Evolutionary conservation across 1,284 basidiomycete genomes (phyloP).

Genomic region (Ustilago crameri): DNA sequence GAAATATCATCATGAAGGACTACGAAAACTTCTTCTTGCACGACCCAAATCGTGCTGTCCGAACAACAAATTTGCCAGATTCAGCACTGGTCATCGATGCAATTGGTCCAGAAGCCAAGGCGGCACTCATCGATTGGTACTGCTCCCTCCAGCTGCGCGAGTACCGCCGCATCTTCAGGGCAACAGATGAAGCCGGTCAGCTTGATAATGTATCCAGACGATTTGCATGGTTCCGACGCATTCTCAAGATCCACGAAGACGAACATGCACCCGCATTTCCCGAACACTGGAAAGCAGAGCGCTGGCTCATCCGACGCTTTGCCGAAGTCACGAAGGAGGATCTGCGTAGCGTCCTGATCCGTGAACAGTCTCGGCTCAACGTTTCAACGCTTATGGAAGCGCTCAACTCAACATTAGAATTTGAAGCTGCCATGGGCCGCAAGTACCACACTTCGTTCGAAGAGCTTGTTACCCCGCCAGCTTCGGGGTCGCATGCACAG

Average conservation of each 20-base stretch:
- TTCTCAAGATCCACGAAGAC: conserved; percentile 87
- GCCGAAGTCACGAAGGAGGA: conserved; percentile 65
- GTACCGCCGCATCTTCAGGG: conserved; percentile 90
- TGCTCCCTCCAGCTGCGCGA: conserved; percentile 90
- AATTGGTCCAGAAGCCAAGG: conserved; percentile 61
- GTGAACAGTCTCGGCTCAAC: conserved; percentile 57
- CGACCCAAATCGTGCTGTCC: conserved; percentile 46
- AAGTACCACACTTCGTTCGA: conserved; percentile 53
- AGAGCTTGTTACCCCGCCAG: conserved; percentile 32
- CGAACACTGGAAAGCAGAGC: conserved; percentile 57
- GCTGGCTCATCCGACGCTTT: conserved; percentile 58
- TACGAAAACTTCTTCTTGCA: conserved; percentile 62
- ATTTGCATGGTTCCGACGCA: conserved; percentile 94
- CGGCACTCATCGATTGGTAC: conserved; percentile 87
- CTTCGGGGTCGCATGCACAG: not conserved
- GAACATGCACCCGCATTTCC: conserved; percentile 73
- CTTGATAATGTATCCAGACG: conserved; percentile 92
- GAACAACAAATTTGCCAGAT: conserved; percentile 55
- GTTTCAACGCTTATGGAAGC: conserved; percentile 61
- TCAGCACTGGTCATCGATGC: conserved; percentile 64
- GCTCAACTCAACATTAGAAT: conserved; percentile 63
- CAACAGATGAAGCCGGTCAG: conserved; percentile 79
- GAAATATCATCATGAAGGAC: conserved; percentile 55
- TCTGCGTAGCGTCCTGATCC: conserved; percentile 60
- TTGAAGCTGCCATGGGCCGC: conserved; percentile 55